These are phyloP conservation scores for Eragrostis nindensis DNA, from an alignment of 176 grass and related monocot genomes.

Conservation along the genomic window DNA sequence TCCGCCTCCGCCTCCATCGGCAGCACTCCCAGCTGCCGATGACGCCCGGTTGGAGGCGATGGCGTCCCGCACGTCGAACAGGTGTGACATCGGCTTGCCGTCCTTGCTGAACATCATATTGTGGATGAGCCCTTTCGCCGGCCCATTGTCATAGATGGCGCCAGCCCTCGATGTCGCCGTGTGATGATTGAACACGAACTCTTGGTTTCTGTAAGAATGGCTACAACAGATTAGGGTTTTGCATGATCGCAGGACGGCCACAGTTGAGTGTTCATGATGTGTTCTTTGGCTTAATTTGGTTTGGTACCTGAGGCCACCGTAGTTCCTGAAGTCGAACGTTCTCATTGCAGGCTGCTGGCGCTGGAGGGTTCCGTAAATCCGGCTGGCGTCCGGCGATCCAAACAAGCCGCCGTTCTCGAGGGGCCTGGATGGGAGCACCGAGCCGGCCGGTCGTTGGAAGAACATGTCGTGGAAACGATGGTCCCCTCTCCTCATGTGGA, in stretches of 20 bases:
- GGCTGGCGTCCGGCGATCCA: constrained; percentile 39
- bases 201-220: constrained; percentile 50
- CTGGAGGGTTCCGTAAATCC: constrained; percentile 55
- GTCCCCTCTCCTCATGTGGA: constrained; percentile 82
- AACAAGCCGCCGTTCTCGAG: constrained; percentile 50
- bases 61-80: constrained; percentile 57
- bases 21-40: neutral
- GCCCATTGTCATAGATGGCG: constrained; percentile 38
- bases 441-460: constrained; percentile 55
- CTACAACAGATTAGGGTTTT: constrained; percentile 48
- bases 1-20: constrained; percentile 9
- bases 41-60: constrained; percentile 16
- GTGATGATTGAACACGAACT: constrained; percentile 70
- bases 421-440: constrained; percentile 42
- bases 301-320: constrained; percentile 58
- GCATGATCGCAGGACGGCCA: neutral
- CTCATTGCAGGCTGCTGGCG: constrained; percentile 47
- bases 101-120: constrained; percentile 76
- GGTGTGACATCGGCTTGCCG: constrained; percentile 51
- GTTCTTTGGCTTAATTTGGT: constrained; percentile 13
- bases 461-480: constrained; percentile 72
- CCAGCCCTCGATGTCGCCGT: constrained; percentile 20
- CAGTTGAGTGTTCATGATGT: neutral
- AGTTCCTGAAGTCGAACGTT: constrained; percentile 72
- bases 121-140: constrained; percentile 65